These are phyloP conservation scores for slime mould (Dictyostelium discoideum) DNA, from an alignment of 78 protist species.

Conservation along the genomic window dicty_2.7 NC_007088.5:3899501-3900000, in stretches of 20 bases:
- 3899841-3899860: too few species aligned
- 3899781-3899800: too few species aligned
- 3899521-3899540: conserved; percentile 98
- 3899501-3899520: conserved; percentile 89
- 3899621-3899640: conserved; percentile 84
- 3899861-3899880: too few species aligned
- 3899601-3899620: conserved; percentile 51
- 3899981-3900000: too few species aligned
- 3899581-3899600: conserved; percentile 61
- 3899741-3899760: not conserved
- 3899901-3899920: too few species aligned
- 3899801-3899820: too few species aligned
- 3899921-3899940: too few species aligned
- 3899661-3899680: conserved; percentile 42
- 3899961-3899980: too few species aligned
- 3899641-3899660: conserved; percentile 86
- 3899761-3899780: not conserved
- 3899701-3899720: not conserved
- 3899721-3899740: not conserved
- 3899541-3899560: conserved; percentile 99
- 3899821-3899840: too few species aligned
- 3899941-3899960: too few species aligned
- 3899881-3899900: too few species aligned
- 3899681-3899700: not conserved
- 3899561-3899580: conserved; percentile 86